Conservation (phyloP, 2,329 filamentous ascomycete species). For the Beauveria pseudobassiana region DNA sequence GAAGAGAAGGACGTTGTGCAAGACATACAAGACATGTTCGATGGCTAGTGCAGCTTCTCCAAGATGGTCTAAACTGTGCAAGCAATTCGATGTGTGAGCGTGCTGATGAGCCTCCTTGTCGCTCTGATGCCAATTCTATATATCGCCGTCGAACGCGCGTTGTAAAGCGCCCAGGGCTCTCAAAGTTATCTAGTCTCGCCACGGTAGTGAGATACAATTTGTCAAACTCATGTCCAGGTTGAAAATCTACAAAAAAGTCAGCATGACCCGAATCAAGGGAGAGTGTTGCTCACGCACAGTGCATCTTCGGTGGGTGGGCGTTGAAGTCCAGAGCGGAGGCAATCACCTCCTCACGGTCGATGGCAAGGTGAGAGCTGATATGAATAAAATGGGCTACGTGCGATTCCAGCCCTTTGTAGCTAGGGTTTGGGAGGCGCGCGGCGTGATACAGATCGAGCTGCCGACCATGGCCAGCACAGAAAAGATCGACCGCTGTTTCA, state of each 20-base stretch:
- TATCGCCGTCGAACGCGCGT: background rate
- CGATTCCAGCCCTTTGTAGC: background rate
- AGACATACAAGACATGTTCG: background rate
- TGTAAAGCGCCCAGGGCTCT: background rate
- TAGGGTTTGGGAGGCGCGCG: background rate
- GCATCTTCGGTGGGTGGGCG: background rate
- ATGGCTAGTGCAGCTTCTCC: background rate
- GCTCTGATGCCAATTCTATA: background rate
- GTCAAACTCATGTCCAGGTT: background rate
- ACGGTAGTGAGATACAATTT: background rate
- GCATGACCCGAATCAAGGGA: background rate
- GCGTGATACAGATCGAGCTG: background rate
- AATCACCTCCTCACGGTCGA: background rate
- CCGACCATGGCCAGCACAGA: background rate
- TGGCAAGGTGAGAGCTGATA: background rate
- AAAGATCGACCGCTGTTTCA: background rate
- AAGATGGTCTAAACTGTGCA: background rate
- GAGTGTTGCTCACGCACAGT: background rate
- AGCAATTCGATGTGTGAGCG: background rate
- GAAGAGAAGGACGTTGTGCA: background rate
- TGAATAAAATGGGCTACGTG: background rate
- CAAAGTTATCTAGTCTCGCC: background rate
- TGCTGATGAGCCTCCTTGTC: background rate
- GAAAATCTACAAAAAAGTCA: background rate
- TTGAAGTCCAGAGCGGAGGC: background rate